Evolutionary conservation across 345 rosid genomes (phyloP), one percentile per base, ranked within the genome.

Genomic region (Arabidopsis arenosa): DNA sequence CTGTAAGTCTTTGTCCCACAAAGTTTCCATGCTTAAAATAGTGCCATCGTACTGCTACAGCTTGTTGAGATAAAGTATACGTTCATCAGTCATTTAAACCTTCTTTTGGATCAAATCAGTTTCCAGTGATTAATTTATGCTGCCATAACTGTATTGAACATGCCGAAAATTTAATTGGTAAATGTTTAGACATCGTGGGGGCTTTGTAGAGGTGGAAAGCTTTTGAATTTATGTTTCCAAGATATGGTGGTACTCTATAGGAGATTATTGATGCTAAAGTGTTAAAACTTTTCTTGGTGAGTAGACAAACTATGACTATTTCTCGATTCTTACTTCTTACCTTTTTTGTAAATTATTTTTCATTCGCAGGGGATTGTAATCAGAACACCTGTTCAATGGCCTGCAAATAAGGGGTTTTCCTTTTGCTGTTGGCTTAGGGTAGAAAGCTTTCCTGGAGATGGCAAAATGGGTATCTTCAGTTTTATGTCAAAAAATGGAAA

Each of bases 351-450:
- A 71, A 58, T 58, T 40, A 41, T 23, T 72, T 75, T 66, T 43
- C 49, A 44, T 43, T 64, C 83, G 72, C 79, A 94, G 98, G 98
- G 98, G 48, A 88, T 94, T 74, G 69, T 82, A 43, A 82, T 94
- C 75, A 90, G 82, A 77, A 87, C 96, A 53, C 97, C 98, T 47
- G 74, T 91, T 41, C 96, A 88, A 65, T 94, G 97, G 97, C 98
- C 98, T 83, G 83, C 86, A 41, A 88, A 84, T 69, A 91, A 87
- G 82, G 97, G 98, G 47, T 91, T 94, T 80, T 91, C 97, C 67
- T 94, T 91, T 81, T 88, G 96, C 66, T 94, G 98, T 73, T 94
- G 98, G 98, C 89, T 94, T 72, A 86, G 98, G 84, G 89, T 91
- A 65, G 98, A 94, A 87, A 82, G 80, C 78, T 91, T 90, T 79